Evolutionary conservation across 1,284 basidiomycete genomes (phyloP), one percentile per base, ranked within the genome.

Genomic region (Ustilago curta): DNA sequence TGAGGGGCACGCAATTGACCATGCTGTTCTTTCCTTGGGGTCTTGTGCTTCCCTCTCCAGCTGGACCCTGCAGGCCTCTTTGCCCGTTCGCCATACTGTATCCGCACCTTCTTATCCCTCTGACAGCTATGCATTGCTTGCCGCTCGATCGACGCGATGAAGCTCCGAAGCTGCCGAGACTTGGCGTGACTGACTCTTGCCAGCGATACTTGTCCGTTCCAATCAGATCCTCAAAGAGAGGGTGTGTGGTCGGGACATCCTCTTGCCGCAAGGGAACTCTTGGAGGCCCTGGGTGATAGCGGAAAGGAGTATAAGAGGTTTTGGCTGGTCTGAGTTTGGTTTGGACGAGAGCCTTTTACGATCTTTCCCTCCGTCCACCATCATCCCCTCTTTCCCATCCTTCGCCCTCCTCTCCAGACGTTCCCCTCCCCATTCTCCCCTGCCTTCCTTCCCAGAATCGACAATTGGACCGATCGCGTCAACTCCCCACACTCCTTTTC

Each of bases 231-330:
- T 16, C 35, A 37, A 14, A 14, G 35, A 37, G 35, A 37, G 35
- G 35, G 12, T 3, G 27, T 27, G 35, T 14, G 14, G n/a, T n/a
- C n/a, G n/a, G n/a, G n/a, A n/a, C 12, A 32, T 8, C 31, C 31
- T 32, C 31, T 32, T 42, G 39, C 18, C 16, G 39, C 16, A n/a
- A n/a, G 39, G 39, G 8, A 6, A 42, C 39, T 42, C 7, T 42
- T 42, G 11, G 16, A 19, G 14, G 16, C 39, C 18, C 42, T 8
- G 6, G 42, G n/a, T 11, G 27, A 9, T 27, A 31, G 31, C n/a
- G 48, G 40, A 21, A 16, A 37, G 44, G 43, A 61, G 59, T 68
- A 68, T 68, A 68, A 68, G 65, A 68, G 23, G 39, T 8, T 12
- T 9, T 4, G 4, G 14, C 31, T 8, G 25, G 25, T 57, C 43